Evolutionary conservation across 306 rosid species (phyloP), one percentile per base, ranked within the genome.

Genomic region (Medicago lupulina): DNA sequence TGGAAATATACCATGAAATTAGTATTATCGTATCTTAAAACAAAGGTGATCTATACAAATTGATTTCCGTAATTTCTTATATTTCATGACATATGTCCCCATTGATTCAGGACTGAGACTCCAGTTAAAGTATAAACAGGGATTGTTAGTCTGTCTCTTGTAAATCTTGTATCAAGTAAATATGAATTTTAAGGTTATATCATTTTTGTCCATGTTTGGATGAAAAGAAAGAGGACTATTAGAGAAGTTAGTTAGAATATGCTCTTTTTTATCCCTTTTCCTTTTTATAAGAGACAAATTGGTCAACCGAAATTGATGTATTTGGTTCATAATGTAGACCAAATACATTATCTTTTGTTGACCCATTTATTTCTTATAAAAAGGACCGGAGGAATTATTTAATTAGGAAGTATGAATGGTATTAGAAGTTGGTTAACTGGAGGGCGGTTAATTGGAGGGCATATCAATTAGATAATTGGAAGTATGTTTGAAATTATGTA

Each of bases 201-300:
- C 40, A 1, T 67, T 41, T 40, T 18, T 41, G 3, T 67, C 71
- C 36, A 18, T 43, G 71, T 67, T 67, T 41, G 71, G 54, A 41
- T 11, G 6, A 43, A 17, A 40, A 14, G 28, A 41, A 41, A 34
- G 1, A 36, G 36, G 54, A 40, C 23, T 7, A 31, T 60, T 28
- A 60, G 67, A 60, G 67, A 62, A 62, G 68, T 14, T 62, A 62
- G 11, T 31, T 62, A 36, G 68, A 36, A 62, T 62, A 10, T n/a
- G 36, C 36, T 62, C 21, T 4, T 2, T 25, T 2, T 2, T 21
- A 1, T 21, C 23, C 23, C 1, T 21, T 28, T 4, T 3, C 4
- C 31, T 28, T 28, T 28, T 28, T 28, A 28, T 28, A 28, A 28
- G 31, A 3, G 31, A 28, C 4, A 3, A 28, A 28, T 28, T 28